Conservation (phyloP, 305 asterid species). For the Plantago lanceolata region DNA sequence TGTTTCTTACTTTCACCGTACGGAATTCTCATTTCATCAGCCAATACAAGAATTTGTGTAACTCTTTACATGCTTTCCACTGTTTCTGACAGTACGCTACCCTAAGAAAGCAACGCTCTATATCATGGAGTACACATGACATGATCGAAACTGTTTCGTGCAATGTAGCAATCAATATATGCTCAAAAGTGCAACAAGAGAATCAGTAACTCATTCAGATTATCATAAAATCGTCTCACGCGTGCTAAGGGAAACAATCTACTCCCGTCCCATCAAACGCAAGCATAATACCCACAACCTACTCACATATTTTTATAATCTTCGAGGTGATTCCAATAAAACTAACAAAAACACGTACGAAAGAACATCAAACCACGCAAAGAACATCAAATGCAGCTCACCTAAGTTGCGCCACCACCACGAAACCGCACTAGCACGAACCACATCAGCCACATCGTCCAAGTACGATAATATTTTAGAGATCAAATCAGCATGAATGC, state of each 20-base stretch:
- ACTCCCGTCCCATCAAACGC: too few relatives aligned
- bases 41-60: too few relatives aligned
- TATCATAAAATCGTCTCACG: not conserved
- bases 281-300: too few relatives aligned
- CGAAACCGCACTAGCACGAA: conserved; percentile 39
- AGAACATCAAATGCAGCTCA: conserved; percentile 19
- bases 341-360: not conserved
- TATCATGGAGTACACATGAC: not conserved
- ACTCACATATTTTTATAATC: too few relatives aligned
- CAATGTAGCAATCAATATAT: not conserved
- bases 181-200: too few relatives aligned
- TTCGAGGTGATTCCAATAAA: too few relatives aligned
- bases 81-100: too few relatives aligned
- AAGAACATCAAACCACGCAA: not conserved
- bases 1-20: too few relatives aligned
- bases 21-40: too few relatives aligned
- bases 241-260: too few relatives aligned
- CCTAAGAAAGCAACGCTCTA: not conserved
- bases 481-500: conserved; percentile 26
- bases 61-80: too few relatives aligned
- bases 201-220: not conserved
- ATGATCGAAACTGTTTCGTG: not conserved
- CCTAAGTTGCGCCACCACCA: conserved; percentile 39
- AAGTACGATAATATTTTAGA: conserved; percentile 25
- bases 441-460: conserved; percentile 39